phyloP scores from a whole-genome alignment of 495 filamentous ascomycete species.

The Collariella sp. region DNA sequence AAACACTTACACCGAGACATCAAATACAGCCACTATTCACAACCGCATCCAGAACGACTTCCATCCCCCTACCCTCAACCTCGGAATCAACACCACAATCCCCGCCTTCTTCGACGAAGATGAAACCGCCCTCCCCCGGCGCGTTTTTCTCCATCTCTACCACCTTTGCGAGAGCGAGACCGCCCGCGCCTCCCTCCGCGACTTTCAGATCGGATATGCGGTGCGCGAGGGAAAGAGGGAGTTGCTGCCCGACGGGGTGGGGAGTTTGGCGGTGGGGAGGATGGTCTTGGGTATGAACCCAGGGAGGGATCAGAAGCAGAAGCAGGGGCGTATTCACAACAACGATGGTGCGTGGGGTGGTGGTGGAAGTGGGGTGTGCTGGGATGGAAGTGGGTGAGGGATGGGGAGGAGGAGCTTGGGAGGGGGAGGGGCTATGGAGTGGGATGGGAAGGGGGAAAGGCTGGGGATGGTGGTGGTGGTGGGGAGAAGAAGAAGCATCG shows the following conservation, averaged over 20 bases:
- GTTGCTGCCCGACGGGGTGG: slow-evolving; percentile 26
- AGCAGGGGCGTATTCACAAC: background rate
- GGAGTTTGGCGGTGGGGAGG: background rate
- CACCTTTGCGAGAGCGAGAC: slow-evolving; percentile 41
- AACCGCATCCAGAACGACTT: too few relatives aligned
- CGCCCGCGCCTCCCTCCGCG: slow-evolving; percentile 39
- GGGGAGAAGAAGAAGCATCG: background rate
- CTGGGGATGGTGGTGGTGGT: background rate
- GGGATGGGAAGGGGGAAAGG: background rate
- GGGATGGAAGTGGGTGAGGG: background rate
- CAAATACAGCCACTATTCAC: too few relatives aligned
- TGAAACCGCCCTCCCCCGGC: slow-evolving; percentile 34
- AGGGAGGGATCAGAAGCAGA: background rate
- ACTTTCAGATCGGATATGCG: slow-evolving; percentile 41
- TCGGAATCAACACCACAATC: background rate
- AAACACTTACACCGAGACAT: too few relatives aligned
- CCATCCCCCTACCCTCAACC: too few relatives aligned
- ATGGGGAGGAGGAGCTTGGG: background rate
- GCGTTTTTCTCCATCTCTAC: slow-evolving; percentile 43
- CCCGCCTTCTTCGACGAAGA: slow-evolving; percentile 13
- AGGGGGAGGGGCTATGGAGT: background rate
- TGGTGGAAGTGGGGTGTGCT: background rate
- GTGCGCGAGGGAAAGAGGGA: slow-evolving; percentile 12
- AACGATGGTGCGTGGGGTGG: background rate
- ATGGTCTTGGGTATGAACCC: background rate